phyloP scores from a whole-genome alignment of 2,329 filamentous ascomycete species.

The Tolypocladium tropicale region DNA sequence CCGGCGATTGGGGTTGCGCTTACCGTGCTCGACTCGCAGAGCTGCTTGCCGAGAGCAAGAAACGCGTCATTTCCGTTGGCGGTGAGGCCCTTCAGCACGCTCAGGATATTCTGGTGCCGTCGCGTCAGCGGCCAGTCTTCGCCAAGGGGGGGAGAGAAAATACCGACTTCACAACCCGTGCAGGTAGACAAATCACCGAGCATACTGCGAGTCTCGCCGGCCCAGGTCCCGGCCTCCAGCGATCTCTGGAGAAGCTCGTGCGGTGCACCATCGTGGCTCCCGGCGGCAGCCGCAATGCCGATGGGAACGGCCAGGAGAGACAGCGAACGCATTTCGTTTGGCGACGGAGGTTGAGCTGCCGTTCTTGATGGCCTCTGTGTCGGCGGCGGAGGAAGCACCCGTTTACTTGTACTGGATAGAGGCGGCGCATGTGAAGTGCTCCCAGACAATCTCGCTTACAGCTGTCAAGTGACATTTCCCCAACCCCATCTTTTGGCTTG shows the following conservation, averaged over 20 bases:
- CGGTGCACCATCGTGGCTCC: not conserved
- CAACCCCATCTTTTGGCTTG: not conserved
- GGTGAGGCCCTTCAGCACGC: conserved; percentile 32
- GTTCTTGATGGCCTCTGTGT: not conserved
- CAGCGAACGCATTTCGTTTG: not conserved
- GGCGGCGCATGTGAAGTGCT: not conserved
- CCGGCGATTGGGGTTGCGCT: conserved; percentile 24
- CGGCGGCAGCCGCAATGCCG: not conserved
- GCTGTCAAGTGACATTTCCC: too few relatives aligned
- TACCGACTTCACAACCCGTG: conserved; percentile 14
- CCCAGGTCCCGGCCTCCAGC: not conserved
- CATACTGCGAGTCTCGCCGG: not conserved
- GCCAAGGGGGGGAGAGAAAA: not conserved
- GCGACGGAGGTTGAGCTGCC: not conserved
- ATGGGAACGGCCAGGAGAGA: not conserved
- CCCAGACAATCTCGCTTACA: not conserved
- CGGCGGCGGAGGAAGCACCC: not conserved
- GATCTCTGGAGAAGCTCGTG: not conserved
- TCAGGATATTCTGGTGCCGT: conserved; percentile 7
- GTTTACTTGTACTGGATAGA: not conserved
- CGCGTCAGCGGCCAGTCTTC: not conserved
- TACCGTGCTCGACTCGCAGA: conserved; percentile 23
- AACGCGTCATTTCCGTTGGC: conserved; percentile 32
- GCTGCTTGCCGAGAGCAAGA: conserved; percentile 16
- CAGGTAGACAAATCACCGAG: conserved; percentile 7